Base-by-base conservation (phyloP, 1,284 basidiomycete species). In the Apiotrichum sp. region DNA sequence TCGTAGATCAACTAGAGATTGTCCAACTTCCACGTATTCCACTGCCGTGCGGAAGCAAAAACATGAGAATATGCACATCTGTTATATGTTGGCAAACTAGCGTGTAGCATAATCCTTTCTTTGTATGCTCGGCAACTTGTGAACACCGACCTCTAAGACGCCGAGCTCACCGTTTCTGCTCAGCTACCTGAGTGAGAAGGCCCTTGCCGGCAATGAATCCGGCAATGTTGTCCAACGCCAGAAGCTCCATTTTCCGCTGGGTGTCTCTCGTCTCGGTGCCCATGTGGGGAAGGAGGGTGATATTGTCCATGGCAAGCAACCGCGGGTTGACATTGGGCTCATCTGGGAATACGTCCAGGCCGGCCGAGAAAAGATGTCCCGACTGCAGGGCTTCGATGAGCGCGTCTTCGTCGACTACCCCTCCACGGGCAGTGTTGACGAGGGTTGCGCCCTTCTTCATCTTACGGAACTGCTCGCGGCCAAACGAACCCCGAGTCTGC, bases 401-500 rank as follows among this genome's bases (percentile, higher is more conserved):
- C 2, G 89, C 91, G 3, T 82, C 84, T 73, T 95, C 90, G 63
- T 93, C 89, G 45, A 95, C 83, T 31, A 95, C 85, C 68, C 88
- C 92, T 6, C 92, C 92, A 43, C 92, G 79, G 22, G 92, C 91
- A 2, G 92, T 95, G 73, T 95, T 96, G 64, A 95, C 82, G 61
- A 97, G 82, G 46, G 92, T 81, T 1, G 85, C 81, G 6, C 87
- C 87, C 53, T 83, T 83, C 80, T 89, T 93, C 80, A 96, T 80
- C 68, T 80, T 79, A 50, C 84, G 78, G 58, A 96, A 92, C 80
- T 86, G 84, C 62, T 81, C 81, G 71, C 87, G 86, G 2, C 86
- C 86, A 4, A 97, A 86, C 29, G 86, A 76, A 2, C 85, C 83
- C 51, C 84, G 82, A 8, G 93, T 96, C 47, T 89, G 84, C 33